Percentiles rank a stretch among this genome's conserved stretches.
Evolutionary conservation across 108 stramenopile species (phyloP).

Genomic region (Parmales sp.): DNA sequence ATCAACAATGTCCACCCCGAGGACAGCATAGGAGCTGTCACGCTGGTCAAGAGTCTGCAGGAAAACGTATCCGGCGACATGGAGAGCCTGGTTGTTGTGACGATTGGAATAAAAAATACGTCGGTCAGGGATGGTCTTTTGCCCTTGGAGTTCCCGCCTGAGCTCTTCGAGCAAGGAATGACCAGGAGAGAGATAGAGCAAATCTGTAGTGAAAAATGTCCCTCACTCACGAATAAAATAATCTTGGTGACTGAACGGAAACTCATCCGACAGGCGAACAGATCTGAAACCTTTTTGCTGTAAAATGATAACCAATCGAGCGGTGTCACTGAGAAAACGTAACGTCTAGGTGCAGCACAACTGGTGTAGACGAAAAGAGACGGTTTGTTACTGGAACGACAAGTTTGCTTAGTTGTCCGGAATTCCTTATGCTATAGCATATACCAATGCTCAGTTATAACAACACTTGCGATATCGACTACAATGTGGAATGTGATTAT

Average conservation of each 20-base stretch:
- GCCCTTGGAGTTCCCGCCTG: constrained; percentile 47
- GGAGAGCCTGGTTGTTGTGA: constrained; percentile 50
- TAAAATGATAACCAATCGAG: too few relatives aligned
- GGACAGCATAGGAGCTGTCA: constrained; percentile 53
- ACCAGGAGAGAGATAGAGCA: constrained; percentile 53
- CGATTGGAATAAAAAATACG: constrained; percentile 69
- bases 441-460: too few relatives aligned
- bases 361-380: too few relatives aligned
- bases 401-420: too few relatives aligned
- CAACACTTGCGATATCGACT: too few relatives aligned
- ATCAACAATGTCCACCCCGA: constrained; percentile 64
- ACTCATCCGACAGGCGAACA: constrained; percentile 55
- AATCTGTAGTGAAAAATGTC: constrained; percentile 52
- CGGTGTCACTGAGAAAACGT: too few relatives aligned
- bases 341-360: too few relatives aligned
- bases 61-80: constrained; percentile 56
- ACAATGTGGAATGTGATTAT: too few relatives aligned
- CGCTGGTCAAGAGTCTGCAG: constrained; percentile 40
- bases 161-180: constrained; percentile 41
- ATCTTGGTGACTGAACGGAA: constrained; percentile 58
- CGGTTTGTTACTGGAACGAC: too few relatives aligned
- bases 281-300: constrained; percentile 49
- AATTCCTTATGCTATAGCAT: too few relatives aligned
- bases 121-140: constrained; percentile 40
- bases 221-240: constrained; percentile 53